Conservation (phyloP, 2,329 filamentous ascomycete species). For the Hypocrella siamensis region DNA sequence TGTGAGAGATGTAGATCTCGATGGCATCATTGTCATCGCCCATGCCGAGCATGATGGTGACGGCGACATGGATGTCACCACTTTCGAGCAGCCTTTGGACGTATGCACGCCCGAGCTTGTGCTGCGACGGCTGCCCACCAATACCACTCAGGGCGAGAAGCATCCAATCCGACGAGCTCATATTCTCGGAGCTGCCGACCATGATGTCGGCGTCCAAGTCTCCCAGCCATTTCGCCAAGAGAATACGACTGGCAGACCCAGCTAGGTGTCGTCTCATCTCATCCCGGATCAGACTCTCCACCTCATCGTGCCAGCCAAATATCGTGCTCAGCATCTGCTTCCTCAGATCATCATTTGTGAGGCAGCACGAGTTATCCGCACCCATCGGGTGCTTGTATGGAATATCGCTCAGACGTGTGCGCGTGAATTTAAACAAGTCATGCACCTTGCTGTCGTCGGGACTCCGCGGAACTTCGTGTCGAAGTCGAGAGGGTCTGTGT, state of each 20-base stretch:
- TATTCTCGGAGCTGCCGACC: constrained; percentile 65
- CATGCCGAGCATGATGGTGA: constrained; percentile 82
- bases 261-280: constrained; percentile 61
- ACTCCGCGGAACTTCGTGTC: constrained; percentile 66
- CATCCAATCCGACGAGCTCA: constrained; percentile 96
- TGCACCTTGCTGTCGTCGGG: constrained; percentile 55
- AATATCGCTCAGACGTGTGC: constrained; percentile 66
- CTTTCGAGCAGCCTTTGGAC: constrained; percentile 80
- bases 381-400: constrained; percentile 58
- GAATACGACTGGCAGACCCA: constrained; percentile 62
- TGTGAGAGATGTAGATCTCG: constrained; percentile 87
- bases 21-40: constrained; percentile 90
- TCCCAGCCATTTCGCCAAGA: constrained; percentile 86
- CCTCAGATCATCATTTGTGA: constrained; percentile 68
- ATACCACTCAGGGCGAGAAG: constrained; percentile 81
- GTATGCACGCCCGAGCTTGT: constrained; percentile 80
- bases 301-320: constrained; percentile 86
- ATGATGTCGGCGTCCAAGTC: constrained; percentile 71
- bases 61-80: constrained; percentile 81
- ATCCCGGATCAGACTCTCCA: constrained; percentile 66
- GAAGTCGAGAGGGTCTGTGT: constrained; percentile 50
- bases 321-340: constrained; percentile 85
- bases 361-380: constrained; percentile 36
- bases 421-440: constrained; percentile 78
- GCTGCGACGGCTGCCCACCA: constrained; percentile 58